Base-by-base conservation (phyloP, 345 rosid species). In the Gossypium herbaceum region DNA sequence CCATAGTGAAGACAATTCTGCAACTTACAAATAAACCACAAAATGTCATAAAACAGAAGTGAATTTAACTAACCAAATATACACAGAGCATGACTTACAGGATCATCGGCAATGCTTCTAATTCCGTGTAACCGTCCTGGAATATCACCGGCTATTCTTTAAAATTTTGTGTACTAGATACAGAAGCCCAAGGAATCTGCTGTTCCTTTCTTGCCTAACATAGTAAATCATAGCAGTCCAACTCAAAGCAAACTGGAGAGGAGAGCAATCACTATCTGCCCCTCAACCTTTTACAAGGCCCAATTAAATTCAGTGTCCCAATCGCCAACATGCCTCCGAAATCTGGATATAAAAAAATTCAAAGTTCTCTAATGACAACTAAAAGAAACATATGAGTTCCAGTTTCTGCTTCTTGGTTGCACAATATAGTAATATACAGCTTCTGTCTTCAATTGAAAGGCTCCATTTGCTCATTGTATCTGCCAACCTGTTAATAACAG, bases 271-370 rank as follows among this genome's bases (percentile, higher is more conserved):
- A 58, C 15, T 24, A 11, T 58, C 12, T 15, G 5, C 7, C 39
- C 64, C 41, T 25, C 17, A 25, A 13, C n/a, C 25, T 59, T 25
- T 24, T 59, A 59, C 10, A 4, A 25, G 64, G 64, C 9, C 9
- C 65, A 60, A 60, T 25, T 4, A 13, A 60, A 60, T 60, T 60
- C 65, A 60, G 17, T 60, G 65, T 27, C n/a, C 65, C 65, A 60
- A 27, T 60, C 10, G 6, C n/a, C 11, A 24, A 59, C 12, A 25
- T 59, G 5, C 13, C 2, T 24, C 39, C 4, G 9, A 5, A 59
- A 10, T 24, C 63, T 24, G 63, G 34, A 59, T 11, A 59, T 15
- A 60, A 39, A 59, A 59, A 24, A 25, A 59, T 12, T 27, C 41
- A 13, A 60, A 13, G 41, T 60, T 27, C n/a, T 60, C 39, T 25